Evolutionary conservation across 2,329 filamentous ascomycete species (phyloP).

Genomic region (Chrysoporthe puriensis): DNA sequence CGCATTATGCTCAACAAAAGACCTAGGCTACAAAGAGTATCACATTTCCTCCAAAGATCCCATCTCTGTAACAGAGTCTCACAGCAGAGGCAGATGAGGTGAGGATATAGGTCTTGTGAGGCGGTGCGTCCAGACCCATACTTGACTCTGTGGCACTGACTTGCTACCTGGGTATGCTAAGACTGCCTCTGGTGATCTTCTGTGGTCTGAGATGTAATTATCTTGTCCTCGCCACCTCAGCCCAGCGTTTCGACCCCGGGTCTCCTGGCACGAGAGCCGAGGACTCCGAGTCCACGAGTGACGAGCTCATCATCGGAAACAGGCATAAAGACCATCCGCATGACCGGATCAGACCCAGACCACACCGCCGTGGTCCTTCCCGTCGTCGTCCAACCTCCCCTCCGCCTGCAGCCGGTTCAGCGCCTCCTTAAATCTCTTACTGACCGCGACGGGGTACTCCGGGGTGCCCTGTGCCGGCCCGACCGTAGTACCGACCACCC

Average conservation of each 20-base stretch:
- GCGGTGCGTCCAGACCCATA: too few relatives aligned
- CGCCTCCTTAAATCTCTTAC: not conserved
- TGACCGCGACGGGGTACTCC: not conserved
- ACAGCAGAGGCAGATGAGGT: too few relatives aligned
- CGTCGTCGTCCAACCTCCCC: slow-evolving; percentile 1
- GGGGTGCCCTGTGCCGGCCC: not conserved
- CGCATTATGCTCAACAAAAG: not conserved
- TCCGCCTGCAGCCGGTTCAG: slow-evolving; percentile 2
- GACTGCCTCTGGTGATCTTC: too few relatives aligned
- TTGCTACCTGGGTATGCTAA: too few relatives aligned
- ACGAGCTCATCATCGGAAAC: not conserved
- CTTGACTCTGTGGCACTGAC: too few relatives aligned
- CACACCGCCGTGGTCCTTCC: not conserved
- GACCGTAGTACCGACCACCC: not conserved
- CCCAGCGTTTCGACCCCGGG: not conserved
- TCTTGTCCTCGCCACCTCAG: too few relatives aligned
- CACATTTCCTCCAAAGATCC: not conserved
- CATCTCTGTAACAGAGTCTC: not conserved
- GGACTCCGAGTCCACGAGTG: not conserved
- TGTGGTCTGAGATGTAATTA: too few relatives aligned
- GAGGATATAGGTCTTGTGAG: too few relatives aligned
- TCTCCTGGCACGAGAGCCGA: not conserved
- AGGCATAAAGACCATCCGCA: not conserved
- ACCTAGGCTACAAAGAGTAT: not conserved
- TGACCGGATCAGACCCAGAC: not conserved